A percentile compares a stretch with the other conserved stretches of the same genome.
These are phyloP conservation scores for Cystobasidium tubakii DNA, from an alignment of 768 basidiomycete species.

Conservation along the genomic window DNA sequence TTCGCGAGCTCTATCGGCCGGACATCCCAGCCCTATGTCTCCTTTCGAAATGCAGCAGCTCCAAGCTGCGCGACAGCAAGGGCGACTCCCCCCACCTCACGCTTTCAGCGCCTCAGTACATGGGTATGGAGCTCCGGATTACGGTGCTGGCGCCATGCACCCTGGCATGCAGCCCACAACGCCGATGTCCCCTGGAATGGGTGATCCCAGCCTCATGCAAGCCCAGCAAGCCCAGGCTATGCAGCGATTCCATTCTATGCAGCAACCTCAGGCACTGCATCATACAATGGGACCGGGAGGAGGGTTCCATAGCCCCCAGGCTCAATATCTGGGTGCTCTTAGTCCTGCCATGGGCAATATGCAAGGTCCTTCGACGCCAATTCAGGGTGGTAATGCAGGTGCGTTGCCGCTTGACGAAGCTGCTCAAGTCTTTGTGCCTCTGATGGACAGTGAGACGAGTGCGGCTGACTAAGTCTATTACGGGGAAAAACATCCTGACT, in stretches of 20 bases:
- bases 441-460: conserved; percentile 1
- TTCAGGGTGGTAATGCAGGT: neutral
- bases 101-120: neutral
- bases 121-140: neutral
- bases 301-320: neutral
- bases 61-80: neutral
- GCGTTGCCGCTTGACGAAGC: neutral
- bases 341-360: neutral
- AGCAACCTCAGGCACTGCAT: neutral
- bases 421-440: neutral
- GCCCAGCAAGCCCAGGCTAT: neutral
- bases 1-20: neutral
- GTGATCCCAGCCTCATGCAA: neutral
- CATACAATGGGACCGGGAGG: neutral
- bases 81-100: neutral
- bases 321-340: neutral
- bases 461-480: neutral
- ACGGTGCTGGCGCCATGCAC: neutral
- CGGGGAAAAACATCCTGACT: too few species aligned
- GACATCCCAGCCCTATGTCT: conserved; percentile 8
- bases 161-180: neutral
- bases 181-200: neutral
- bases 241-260: neutral
- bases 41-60: neutral
- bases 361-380: neutral